Base-by-base conservation (phyloP, 2,329 filamentous ascomycete genomes). In the Dactylonectria estremocensis region DNA sequence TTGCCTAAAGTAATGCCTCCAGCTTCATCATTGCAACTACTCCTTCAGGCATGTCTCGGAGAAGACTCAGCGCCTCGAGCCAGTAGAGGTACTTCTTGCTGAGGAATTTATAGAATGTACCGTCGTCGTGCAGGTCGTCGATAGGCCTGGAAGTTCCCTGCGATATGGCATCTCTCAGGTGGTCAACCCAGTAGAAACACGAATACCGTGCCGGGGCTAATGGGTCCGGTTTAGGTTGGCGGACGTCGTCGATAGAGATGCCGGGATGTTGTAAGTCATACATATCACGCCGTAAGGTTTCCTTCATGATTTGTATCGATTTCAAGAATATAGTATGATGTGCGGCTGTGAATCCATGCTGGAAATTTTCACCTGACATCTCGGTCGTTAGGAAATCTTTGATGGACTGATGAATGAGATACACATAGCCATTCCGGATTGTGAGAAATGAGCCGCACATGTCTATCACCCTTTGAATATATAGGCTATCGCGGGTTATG, bases 361-460 rank as follows among this genome's bases (percentile, higher is more conserved):
- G 77, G 50, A 82, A 80, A 5, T 83, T 73, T 18, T 68, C 50
- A 20, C 58, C 11, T 4, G 54, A 59, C 54, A 68, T 70, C 9
- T 76, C 60, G 18, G 71, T 33, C 5, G 69, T 31, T 3, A 86
- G 60, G 68, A 75, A 83, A 28, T 85, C 83, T 69, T 83, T 84
- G 1, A 80, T 83, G 5, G 82, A 84, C 61, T 83, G 79, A 69
- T 85, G 81, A 2, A 85, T 76, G 69, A 83, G 79, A 57, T 73
- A 80, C 6, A 84, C 54, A 2, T 33, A 67, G 5, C 55, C 63
- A 3, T 79, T 64, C 35, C 73, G 74, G 43, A 81, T 18, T 2
- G 77, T 81, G 1, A 85, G 70, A 60, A 85, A 82, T 14, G 80
- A 85, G 28, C 31, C 82, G 16, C 58, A 61, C 35, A 53, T 53